phyloP scores from a whole-genome alignment of 345 rosid species.

The Atalantia buxifolia region DNA sequence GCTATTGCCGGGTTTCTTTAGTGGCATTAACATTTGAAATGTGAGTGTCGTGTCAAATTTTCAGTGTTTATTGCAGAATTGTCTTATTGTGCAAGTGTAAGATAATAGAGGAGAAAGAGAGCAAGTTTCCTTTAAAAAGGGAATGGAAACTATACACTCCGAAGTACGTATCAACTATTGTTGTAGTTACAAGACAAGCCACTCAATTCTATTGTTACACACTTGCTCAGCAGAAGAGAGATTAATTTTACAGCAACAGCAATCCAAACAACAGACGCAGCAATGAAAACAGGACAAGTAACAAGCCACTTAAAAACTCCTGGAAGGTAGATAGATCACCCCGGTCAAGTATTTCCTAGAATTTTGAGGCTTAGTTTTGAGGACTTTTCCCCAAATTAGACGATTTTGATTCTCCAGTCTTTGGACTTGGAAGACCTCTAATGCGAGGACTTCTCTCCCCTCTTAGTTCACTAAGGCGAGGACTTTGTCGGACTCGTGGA shows the following conservation, averaged over 20 bases:
- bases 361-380: conserved; percentile 34
- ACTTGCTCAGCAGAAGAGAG: conserved; percentile 14
- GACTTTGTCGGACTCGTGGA: conserved; percentile 48
- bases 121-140: neutral
- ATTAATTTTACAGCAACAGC: conserved; percentile 25
- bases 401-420: conserved; percentile 32
- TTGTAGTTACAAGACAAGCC: conserved; percentile 7
- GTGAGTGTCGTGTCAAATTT: neutral
- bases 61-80: neutral
- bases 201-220: conserved; percentile 15
- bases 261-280: conserved; percentile 28
- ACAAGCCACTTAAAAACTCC: conserved; percentile 29
- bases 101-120: neutral
- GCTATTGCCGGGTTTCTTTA: neutral
- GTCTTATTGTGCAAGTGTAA: neutral
- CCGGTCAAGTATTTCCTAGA: conserved; percentile 11
- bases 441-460: conserved; percentile 61
- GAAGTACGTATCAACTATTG: neutral
- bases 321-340: conserved; percentile 21
- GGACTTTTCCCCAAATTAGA: conserved; percentile 75
- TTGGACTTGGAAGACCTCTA: conserved; percentile 47
- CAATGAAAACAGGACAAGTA: conserved; percentile 13
- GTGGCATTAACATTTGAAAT: neutral
- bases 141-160: neutral
- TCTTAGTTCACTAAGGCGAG: conserved; percentile 61